Percentiles rank a stretch among this genome's conserved stretches.
These are phyloP conservation scores for Brassica hybrid DNA, from an alignment of 441 rosid species.

Conservation along the genomic window DNA sequence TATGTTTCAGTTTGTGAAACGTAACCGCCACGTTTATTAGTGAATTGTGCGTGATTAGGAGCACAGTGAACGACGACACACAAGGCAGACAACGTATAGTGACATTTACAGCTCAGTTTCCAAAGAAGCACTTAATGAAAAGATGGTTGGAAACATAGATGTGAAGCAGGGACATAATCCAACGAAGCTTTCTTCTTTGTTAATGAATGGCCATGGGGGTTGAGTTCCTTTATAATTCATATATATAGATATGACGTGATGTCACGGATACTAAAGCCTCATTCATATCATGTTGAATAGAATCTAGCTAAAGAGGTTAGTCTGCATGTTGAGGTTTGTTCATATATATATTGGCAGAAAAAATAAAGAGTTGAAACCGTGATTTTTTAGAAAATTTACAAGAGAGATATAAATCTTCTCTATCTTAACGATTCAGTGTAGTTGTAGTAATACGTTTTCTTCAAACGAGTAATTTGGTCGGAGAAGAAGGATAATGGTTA, in stretches of 20 bases:
- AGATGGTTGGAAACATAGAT: neutral
- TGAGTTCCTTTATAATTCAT: neutral
- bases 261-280: neutral
- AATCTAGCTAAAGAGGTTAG: neutral
- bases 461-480: neutral
- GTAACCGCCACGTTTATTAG: neutral
- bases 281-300: neutral
- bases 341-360: neutral
- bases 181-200: neutral
- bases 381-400: too few species aligned
- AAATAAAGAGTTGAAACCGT: too few species aligned
- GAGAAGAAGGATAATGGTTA: neutral
- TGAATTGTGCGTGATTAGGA: neutral
- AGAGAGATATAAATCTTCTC: too few species aligned
- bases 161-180: neutral
- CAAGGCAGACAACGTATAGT: neutral
- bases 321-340: neutral
- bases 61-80: neutral
- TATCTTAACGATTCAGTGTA: neutral
- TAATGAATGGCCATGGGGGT: neutral
- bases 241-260: neutral
- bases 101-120: neutral
- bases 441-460: neutral
- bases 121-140: constrained; percentile 2
- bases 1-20: constrained; percentile 23